Conservation (phyloP, 352 stramenopile genomes). For the Thraustochytrium sp. region DNA sequence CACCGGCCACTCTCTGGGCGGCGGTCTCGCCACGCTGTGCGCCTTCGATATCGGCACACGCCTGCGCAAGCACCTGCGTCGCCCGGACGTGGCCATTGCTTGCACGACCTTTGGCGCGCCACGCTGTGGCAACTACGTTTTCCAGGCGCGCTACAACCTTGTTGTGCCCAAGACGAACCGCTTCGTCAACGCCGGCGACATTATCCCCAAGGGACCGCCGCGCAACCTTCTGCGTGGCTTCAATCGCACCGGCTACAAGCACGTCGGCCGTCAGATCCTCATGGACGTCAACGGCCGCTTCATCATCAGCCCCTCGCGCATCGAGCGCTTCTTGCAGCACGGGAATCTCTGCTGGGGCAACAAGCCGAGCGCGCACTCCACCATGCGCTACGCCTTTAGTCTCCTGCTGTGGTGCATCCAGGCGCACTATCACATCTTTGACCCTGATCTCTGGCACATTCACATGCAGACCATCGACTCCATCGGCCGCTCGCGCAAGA, state of each 20-base stretch:
- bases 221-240: not conserved
- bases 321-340: conserved; percentile 15
- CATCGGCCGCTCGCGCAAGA: not conserved
- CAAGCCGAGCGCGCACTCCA: not conserved
- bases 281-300: conserved; percentile 2
- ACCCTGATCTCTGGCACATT: conserved; percentile 12
- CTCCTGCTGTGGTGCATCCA: not conserved
- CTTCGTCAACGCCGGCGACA: conserved; percentile 20
- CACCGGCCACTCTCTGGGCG: conserved; percentile 21
- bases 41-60: not conserved
- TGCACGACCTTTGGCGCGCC: conserved; percentile 12
- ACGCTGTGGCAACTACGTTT: not conserved
- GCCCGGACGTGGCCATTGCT: not conserved
- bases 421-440: not conserved
- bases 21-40: not conserved
- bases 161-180: conserved; percentile 19
- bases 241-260: not conserved
- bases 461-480: conserved; percentile 2
- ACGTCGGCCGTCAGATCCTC: conserved; percentile 5
- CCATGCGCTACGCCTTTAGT: not conserved
- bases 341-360: not conserved
- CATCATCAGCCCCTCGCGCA: conserved; percentile 9
- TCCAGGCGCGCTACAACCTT: not conserved
- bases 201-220: conserved; percentile 5
- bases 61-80: not conserved